Evolutionary conservation across 2,329 filamentous ascomycete species (phyloP).

Genomic region (Hypoxylon sp.): DNA sequence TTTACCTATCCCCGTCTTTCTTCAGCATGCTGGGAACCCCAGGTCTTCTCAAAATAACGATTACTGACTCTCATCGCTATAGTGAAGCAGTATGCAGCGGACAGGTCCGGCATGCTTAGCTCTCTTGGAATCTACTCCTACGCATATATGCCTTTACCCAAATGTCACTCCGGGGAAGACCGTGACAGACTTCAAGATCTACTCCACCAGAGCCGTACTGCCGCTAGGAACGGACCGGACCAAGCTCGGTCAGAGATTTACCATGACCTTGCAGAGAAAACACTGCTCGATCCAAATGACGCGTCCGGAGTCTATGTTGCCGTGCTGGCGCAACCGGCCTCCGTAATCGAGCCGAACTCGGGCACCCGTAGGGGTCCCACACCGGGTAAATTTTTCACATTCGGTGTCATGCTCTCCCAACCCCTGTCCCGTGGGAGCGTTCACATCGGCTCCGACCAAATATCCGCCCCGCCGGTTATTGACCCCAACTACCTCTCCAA

Average conservation of each 20-base stretch:
- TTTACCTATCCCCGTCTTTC: neutral
- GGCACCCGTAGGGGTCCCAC: neutral
- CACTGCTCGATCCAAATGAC: constrained; percentile 20
- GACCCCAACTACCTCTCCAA: constrained; percentile 34
- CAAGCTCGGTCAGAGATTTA: constrained; percentile 18
- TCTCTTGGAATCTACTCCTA: constrained; percentile 23
- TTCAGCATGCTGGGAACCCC: no score
- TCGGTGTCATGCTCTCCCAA: constrained; percentile 35
- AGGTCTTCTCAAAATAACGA: neutral
- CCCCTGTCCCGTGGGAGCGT: constrained; percentile 38
- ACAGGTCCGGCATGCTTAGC: constrained; percentile 17
- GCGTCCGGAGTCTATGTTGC: constrained; percentile 31
- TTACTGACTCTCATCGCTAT: neutral
- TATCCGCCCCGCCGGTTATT: constrained; percentile 7
- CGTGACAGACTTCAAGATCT: constrained; percentile 9
- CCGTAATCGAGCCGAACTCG: neutral
- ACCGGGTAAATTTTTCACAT: constrained; percentile 19
- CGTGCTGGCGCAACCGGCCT: constrained; percentile 14
- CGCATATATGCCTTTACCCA: constrained; percentile 31
- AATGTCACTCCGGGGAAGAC: constrained; percentile 12
- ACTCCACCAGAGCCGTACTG: constrained; percentile 8
- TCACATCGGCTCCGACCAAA: constrained; percentile 29
- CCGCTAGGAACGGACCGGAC: neutral
- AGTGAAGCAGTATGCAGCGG: constrained; percentile 17
- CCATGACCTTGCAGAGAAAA: constrained; percentile 25